Conservation (phyloP, 169 alveolate genomes). For the Condylostoma magnum region DNA sequence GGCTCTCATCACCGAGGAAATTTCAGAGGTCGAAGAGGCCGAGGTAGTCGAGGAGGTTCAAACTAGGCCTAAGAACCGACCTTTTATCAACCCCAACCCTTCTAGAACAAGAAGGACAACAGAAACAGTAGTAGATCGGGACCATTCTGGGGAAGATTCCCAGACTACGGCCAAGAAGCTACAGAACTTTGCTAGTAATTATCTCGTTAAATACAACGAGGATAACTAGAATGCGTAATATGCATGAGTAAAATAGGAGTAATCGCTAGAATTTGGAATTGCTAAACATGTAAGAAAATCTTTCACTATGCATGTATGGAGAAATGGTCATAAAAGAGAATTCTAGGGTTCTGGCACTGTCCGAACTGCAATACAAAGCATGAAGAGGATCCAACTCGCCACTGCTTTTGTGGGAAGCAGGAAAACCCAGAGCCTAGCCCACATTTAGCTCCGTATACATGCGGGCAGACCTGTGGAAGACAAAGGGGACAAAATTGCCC, state of each 20-base stretch:
- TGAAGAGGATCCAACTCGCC: constrained; percentile 70
- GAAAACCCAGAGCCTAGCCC: constrained; percentile 59
- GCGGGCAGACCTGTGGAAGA: constrained; percentile 68
- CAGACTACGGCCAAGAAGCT: too few relatives aligned
- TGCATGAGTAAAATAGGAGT: constrained; percentile 67
- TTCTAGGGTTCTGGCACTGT: constrained; percentile 69
- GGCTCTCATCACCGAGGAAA: too few relatives aligned
- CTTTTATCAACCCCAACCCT: too few relatives aligned
- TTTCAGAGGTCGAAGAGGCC: too few relatives aligned
- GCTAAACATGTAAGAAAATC: constrained; percentile 71
- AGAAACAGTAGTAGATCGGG: too few relatives aligned
- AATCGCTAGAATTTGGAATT: constrained; percentile 74
- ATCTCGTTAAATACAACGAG: constrained; percentile 54
- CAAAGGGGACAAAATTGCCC: constrained; percentile 59
- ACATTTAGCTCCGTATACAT: constrained; percentile 66
- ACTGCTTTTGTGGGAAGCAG: constrained; percentile 74
- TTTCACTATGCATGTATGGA: constrained; percentile 74
- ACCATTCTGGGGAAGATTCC: too few relatives aligned
- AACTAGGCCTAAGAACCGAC: too few relatives aligned
- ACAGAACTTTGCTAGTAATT: too few relatives aligned
- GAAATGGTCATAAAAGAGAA: constrained; percentile 83
- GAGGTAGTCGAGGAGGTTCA: too few relatives aligned
- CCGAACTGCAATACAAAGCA: constrained; percentile 68
- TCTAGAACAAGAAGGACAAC: too few relatives aligned
- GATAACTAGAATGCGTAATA: constrained; percentile 70